A percentile compares a stretch with the other conserved stretches of the same genome.
Conservation (phyloP, 371 early-diverging fungal genomes). For the Apophysomyces trapeziformis region DNA sequence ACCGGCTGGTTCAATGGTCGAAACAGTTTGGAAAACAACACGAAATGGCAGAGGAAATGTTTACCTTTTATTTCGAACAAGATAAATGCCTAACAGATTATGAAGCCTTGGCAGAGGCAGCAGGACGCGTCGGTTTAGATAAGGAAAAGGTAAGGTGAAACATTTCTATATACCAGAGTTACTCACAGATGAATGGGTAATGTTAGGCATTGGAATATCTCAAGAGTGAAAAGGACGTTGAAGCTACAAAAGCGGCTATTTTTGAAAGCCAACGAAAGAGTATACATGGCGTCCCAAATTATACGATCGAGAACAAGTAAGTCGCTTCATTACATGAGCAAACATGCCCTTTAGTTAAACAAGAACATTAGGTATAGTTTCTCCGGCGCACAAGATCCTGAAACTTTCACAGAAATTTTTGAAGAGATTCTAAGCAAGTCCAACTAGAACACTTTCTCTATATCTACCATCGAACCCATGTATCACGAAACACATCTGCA, state of each 20-base stretch:
- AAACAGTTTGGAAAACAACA: constrained; percentile 54
- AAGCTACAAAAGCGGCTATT: constrained; percentile 48
- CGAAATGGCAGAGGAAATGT: constrained; percentile 63
- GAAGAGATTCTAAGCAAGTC: constrained; percentile 30
- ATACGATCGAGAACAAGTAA: constrained; percentile 62
- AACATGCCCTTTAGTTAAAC: neutral
- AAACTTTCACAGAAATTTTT: constrained; percentile 57
- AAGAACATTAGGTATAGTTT: constrained; percentile 36
- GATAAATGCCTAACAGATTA: constrained; percentile 63
- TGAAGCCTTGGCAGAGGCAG: constrained; percentile 59
- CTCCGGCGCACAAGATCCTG: constrained; percentile 75
- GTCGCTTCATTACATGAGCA: constrained; percentile 16
- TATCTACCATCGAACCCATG: constrained; percentile 41
- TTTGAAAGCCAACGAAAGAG: constrained; percentile 39
- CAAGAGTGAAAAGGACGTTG: constrained; percentile 52
- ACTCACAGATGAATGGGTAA: neutral
- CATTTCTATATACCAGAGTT: neutral
- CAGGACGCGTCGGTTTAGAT: constrained; percentile 65
- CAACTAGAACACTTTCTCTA: neutral
- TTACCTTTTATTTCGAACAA: constrained; percentile 70
- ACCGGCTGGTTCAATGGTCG: constrained; percentile 70
- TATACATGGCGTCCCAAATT: constrained; percentile 72
- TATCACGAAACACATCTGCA: constrained; percentile 38
- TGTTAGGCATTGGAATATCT: constrained; percentile 46
- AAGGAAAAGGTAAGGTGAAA: constrained; percentile 29